Percentiles rank a stretch among this genome's conserved stretches.
Evolutionary conservation across 2,329 filamentous ascomycete species (phyloP).

Genomic region (Diaporthe velutina): DNA sequence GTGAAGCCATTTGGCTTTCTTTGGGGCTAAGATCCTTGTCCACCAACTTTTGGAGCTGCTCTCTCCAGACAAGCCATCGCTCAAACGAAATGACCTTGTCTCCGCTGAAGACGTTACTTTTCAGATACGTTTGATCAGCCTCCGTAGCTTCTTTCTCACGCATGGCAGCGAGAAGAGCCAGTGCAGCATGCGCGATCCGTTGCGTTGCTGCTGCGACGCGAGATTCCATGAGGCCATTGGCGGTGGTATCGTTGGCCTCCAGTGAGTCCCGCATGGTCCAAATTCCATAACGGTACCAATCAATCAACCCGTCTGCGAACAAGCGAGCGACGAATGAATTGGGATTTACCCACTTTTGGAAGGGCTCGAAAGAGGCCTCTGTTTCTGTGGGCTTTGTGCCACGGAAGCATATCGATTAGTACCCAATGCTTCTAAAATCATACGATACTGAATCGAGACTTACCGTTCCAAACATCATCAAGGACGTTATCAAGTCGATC

Average conservation of each 20-base stretch:
- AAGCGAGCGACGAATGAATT: conserved; percentile 1
- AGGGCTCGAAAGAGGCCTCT: background rate
- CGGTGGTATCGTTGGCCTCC: background rate
- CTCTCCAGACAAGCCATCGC: background rate
- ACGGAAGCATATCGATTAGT: background rate
- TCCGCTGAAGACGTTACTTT: background rate
- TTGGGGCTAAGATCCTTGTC: background rate
- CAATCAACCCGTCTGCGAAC: background rate
- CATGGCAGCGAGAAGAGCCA: background rate
- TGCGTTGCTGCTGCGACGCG: background rate
- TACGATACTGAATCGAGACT: background rate
- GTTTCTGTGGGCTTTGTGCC: conserved; percentile 6
- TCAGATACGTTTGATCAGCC: background rate
- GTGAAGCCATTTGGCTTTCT: background rate
- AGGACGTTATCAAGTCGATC: background rate
- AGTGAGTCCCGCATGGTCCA: background rate
- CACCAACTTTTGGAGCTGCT: background rate
- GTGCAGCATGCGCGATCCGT: background rate
- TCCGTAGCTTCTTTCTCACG: background rate
- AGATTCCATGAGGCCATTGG: background rate
- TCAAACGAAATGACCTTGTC: background rate
- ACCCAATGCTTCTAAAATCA: background rate
- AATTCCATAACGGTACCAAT: background rate
- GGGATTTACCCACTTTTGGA: background rate
- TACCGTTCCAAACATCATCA: background rate